A percentile compares a stretch with the other conserved stretches of the same genome.
Evolutionary conservation across 306 rosid species (phyloP).

Genomic region (Castanea mollissima): DNA sequence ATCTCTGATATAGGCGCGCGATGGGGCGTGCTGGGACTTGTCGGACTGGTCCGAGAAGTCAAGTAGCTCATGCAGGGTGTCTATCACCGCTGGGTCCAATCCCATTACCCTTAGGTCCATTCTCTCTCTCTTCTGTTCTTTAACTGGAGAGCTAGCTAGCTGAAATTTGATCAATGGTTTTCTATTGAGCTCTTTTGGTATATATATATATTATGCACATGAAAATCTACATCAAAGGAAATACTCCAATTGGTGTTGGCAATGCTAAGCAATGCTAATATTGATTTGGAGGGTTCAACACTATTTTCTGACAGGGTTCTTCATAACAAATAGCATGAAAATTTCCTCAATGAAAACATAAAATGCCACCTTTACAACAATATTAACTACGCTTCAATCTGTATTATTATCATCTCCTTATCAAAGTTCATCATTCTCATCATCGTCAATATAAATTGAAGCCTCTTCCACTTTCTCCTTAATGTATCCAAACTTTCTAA

Average conservation of each 20-base stretch:
- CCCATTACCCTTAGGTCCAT: constrained; percentile 36
- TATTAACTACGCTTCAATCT: not conserved
- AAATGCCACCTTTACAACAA: not conserved
- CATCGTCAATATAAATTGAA: constrained; percentile 6
- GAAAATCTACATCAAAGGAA: too few relatives aligned
- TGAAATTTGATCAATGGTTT: too few relatives aligned
- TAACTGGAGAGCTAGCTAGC: too few relatives aligned
- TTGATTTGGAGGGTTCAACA: too few relatives aligned
- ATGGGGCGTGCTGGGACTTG: constrained; percentile 33
- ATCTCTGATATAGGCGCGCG: constrained; percentile 30
- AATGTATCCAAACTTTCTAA: constrained; percentile 26
- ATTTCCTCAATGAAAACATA: not conserved
- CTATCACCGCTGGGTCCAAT: constrained; percentile 24
- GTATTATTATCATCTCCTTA: not conserved
- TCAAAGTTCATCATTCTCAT: constrained; percentile 25
- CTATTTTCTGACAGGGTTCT: too few relatives aligned
- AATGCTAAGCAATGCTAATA: too few relatives aligned
- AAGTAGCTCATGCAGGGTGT: constrained; percentile 43
- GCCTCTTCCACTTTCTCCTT: constrained; percentile 7
- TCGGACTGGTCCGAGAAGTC: constrained; percentile 37
- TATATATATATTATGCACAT: too few relatives aligned
- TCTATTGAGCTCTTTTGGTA: too few relatives aligned
- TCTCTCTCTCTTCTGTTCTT: not conserved
- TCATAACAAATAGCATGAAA: not conserved
- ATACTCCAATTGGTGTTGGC: too few relatives aligned